Evolutionary conservation across 163 green algal genomes (phyloP), one percentile per base, ranked within the genome.

Genomic region (Chlorella variabilis): DNA sequence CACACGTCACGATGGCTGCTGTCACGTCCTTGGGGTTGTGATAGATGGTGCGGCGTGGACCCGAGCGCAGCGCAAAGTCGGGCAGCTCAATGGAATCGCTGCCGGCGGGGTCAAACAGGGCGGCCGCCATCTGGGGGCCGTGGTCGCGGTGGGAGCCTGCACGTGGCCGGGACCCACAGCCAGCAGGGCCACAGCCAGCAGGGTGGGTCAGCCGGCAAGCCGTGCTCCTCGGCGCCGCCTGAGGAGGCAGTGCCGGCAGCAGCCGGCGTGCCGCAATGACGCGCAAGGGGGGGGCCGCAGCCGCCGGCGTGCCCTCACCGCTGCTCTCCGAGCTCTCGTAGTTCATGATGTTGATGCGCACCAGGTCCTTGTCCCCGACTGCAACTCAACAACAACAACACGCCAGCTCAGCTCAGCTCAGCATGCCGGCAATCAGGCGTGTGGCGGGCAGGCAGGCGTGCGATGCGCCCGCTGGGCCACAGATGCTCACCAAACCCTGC

Each of bases 21-120:
- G 88, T 94, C 29, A 98, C 96, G 87, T 92, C 80, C 36, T 84
- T 81, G 5, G 96, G 94, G 70, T 98, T 87, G 69, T 96, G 97
- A 82, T 97, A 98, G 49, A 99, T 95, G 18, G 85, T 94, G 56
- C 84, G 86, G n/a, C 96, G 87, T 0, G 96, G 94, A 0, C 96
- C 96, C 27, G 91, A 92, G 15, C 96, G 89, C 36, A 97, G 94
- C 58, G 91, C 88, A 87, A 90, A 98, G 65, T 92, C 88, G 2
- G 94, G 93, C 71, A 98, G 87, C 25, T 90, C 42, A 6, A 96
- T 86, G 77, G 92, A 94, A 1, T 84, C 84, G 63, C 92, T 89
- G 63, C 95, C 91, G 29, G 90, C 86, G 38, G 87, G 45, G 71
- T 90, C 58, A 66, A 77, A 79, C 1, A 96, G 83, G 6, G 90